phyloP scores from a whole-genome alignment of 2,329 filamentous ascomycete genomes.

The Hymenoscyphus scutula region DNA sequence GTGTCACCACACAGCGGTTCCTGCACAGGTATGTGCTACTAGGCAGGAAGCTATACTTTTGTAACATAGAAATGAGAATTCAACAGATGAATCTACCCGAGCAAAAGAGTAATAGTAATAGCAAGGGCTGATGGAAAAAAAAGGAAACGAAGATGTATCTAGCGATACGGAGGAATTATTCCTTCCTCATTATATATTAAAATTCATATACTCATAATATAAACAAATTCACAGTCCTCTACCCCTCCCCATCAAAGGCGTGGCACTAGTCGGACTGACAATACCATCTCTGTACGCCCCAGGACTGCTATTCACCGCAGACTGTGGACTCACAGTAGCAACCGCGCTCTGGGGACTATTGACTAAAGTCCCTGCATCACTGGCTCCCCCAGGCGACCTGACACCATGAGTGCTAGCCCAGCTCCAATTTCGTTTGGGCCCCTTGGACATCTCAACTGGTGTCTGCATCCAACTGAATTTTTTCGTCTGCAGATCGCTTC shows the following conservation, averaged over 20 bases:
- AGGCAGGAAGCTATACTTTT: too few species aligned
- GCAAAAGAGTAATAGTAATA: too few species aligned
- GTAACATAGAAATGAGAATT: too few species aligned
- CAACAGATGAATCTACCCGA: too few species aligned
- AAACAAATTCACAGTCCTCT: not conserved
- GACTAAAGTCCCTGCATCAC: not conserved
- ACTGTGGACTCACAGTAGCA: not conserved
- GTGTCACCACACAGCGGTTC: too few species aligned
- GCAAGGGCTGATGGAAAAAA: too few species aligned
- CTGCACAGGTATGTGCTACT: too few species aligned
- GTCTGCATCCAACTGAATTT: constrained; percentile 6
- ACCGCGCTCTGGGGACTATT: not conserved
- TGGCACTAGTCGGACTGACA: constrained; percentile 14
- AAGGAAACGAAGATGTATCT: too few species aligned
- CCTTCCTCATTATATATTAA: too few species aligned
- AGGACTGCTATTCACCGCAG: not conserved
- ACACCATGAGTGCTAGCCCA: not conserved
- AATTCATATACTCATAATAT: too few species aligned
- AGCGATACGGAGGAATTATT: too few species aligned
- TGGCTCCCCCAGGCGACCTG: not conserved
- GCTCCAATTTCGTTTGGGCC: constrained; percentile 6
- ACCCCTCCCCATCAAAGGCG: not conserved
- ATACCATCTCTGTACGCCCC: constrained; percentile 2
- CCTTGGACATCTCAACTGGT: not conserved
- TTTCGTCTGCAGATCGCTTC: not conserved